A percentile compares a stretch with the other conserved stretches of the same genome.
Evolutionary conservation across 1,139 yeast genomes (phyloP).

Genomic region (Taphrina flavorubra): DNA sequence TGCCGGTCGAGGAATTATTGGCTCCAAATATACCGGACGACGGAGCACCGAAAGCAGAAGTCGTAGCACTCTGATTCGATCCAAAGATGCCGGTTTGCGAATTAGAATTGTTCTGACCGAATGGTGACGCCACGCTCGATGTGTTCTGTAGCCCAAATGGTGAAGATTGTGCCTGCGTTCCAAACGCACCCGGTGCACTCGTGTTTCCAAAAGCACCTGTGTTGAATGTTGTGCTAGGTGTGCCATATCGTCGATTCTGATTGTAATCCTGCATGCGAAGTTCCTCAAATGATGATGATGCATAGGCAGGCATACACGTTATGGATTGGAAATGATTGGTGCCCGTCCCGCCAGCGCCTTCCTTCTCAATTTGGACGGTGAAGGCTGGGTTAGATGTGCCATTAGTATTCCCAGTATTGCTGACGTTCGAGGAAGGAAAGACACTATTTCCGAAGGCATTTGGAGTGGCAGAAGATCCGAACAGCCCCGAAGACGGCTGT

Average conservation of each 20-base stretch:
- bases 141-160: constrained; percentile 17
- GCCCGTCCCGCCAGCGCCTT: constrained; percentile 53
- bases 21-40: constrained; percentile 51
- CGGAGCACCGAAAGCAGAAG: constrained; percentile 45
- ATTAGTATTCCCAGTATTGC: constrained; percentile 40
- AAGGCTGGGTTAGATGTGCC: constrained; percentile 48
- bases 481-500: constrained; percentile 46
- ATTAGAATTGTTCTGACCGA: constrained; percentile 46
- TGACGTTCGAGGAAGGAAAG: constrained; percentile 44
- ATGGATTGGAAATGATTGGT: constrained; percentile 74
- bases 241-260: constrained; percentile 68
- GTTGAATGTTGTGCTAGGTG: constrained; percentile 47
- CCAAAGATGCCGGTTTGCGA: constrained; percentile 50
- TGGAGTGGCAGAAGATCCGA: constrained; percentile 39
- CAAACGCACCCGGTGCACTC: constrained; percentile 47
- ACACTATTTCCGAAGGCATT: constrained; percentile 45
- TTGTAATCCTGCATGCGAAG: constrained; percentile 86
- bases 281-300: constrained; percentile 81
- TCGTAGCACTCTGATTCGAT: constrained; percentile 43
- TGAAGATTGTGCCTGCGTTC: constrained; percentile 34
- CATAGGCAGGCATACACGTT: constrained; percentile 88
- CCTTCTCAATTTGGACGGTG: constrained; percentile 76
- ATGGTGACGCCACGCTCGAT: constrained; percentile 49
- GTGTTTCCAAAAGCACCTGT: constrained; percentile 47
- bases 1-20: constrained; percentile 19